Conservation (phyloP, 2,329 filamentous ascomycete genomes). For the Zymoseptoria brevis region DNA sequence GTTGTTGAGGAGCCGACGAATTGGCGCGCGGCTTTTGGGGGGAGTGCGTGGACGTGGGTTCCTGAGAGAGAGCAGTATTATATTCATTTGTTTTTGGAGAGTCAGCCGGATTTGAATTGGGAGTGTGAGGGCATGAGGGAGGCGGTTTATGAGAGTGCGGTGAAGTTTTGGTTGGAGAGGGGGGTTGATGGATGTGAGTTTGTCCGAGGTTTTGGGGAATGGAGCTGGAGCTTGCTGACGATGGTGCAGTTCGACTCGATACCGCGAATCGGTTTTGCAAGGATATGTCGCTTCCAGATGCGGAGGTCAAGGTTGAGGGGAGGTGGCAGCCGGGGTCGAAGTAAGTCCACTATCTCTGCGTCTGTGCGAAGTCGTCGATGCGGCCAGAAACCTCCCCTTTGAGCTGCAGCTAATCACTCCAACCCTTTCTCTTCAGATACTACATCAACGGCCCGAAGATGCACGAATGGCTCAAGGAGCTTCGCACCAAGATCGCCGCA, state of each 20-base stretch:
- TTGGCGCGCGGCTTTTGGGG: slow-evolving; percentile 57
- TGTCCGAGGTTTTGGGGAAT: too few relatives aligned
- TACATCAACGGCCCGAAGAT: slow-evolving; percentile 33
- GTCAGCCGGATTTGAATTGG: slow-evolving; percentile 84
- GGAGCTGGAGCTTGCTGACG: neutral
- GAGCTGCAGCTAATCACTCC: neutral
- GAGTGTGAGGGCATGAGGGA: slow-evolving; percentile 59
- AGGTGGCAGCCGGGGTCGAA: slow-evolving; percentile 16
- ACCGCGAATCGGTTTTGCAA: slow-evolving; percentile 22
- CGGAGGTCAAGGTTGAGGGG: slow-evolving; percentile 10
- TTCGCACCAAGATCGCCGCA: slow-evolving; percentile 23
- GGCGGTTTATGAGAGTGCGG: slow-evolving; percentile 56
- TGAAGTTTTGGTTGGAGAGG: slow-evolving; percentile 63
- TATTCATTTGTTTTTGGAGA: slow-evolving; percentile 63
- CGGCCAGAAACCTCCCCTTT: slow-evolving; percentile 26
- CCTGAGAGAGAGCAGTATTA: slow-evolving; percentile 68
- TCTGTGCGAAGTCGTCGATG: slow-evolving; percentile 30
- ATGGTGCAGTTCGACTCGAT: slow-evolving; percentile 20
- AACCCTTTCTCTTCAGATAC: slow-evolving; percentile 6
- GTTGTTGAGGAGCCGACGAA: slow-evolving; percentile 61
- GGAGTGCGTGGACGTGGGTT: slow-evolving; percentile 61
- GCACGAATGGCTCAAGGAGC: slow-evolving; percentile 42
- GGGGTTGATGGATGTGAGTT: slow-evolving; percentile 47
- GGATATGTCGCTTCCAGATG: slow-evolving; percentile 19
- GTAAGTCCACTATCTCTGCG: too few relatives aligned